phyloP scores from a whole-genome alignment of 2,329 filamentous ascomycete genomes.

The Cryoendolithus antarcticus region DNA sequence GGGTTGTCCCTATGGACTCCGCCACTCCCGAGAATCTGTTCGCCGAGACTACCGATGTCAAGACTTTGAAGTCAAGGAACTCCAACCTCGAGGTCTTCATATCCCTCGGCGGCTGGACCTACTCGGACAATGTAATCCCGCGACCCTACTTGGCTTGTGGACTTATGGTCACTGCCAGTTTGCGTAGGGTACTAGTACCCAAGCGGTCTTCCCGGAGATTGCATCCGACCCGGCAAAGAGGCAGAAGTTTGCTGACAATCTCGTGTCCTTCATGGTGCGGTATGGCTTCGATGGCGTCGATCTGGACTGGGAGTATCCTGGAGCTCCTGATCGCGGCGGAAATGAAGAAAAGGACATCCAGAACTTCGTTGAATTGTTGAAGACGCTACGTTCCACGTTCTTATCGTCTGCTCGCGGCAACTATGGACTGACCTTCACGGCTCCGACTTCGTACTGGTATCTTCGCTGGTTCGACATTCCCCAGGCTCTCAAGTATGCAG shows the following conservation, averaged over 20 bases:
- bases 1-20: background rate
- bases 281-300: slow-evolving; percentile 13
- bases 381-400: slow-evolving; percentile 26
- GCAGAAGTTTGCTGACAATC: slow-evolving; percentile 1
- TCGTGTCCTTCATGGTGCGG: slow-evolving; percentile 6
- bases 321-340: slow-evolving; percentile 26
- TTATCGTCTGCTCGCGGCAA: slow-evolving; percentile 11
- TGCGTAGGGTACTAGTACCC: slow-evolving; percentile 7
- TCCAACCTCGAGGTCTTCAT: slow-evolving; percentile 23
- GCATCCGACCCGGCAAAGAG: slow-evolving; percentile 10
- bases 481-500: slow-evolving; percentile 2
- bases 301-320: slow-evolving; percentile 14
- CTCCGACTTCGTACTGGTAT: slow-evolving; percentile 10
- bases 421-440: slow-evolving; percentile 32
- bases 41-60: slow-evolving; percentile 1
- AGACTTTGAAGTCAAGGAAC: slow-evolving; percentile 22
- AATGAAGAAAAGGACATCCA: slow-evolving; percentile 21
- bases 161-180: too few relatives aligned
- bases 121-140: slow-evolving; percentile 18
- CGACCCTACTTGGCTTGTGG: too few relatives aligned
- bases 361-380: slow-evolving; percentile 26
- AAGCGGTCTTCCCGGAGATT: slow-evolving; percentile 22
- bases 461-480: slow-evolving; percentile 9
- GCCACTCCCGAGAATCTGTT: background rate
- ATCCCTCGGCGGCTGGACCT: slow-evolving; percentile 31